A percentile compares a stretch with the other conserved stretches of the same genome.
phyloP scores from a whole-genome alignment of 768 basidiomycete genomes.

The Goffeauzyma gilvescens region DNA sequence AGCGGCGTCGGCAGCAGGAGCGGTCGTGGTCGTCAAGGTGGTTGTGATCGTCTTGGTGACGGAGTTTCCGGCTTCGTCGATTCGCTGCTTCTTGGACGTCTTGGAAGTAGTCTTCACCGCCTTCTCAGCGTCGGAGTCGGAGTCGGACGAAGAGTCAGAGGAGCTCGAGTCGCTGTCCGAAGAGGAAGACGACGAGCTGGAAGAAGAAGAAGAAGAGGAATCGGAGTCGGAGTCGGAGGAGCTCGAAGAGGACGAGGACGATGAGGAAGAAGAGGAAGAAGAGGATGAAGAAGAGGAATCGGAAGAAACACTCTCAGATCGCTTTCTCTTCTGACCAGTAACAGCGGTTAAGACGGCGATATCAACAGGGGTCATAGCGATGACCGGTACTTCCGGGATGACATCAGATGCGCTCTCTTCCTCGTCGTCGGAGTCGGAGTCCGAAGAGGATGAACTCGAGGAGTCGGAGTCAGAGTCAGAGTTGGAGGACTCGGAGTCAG shows the following conservation, averaged over 20 bases:
- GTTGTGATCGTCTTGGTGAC: constrained; percentile 22
- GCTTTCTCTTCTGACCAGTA: constrained; percentile 10
- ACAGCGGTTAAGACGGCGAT: constrained; percentile 3
- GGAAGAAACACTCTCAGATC: constrained; percentile 4
- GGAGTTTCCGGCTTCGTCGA: constrained; percentile 11
- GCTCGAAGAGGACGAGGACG: not conserved
- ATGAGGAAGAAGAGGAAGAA: not conserved
- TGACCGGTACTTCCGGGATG: no score
- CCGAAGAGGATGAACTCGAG: constrained; percentile 8
- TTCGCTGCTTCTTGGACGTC: constrained; percentile 24
- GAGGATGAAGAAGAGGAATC: constrained; percentile 5
- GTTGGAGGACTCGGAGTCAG: no score
- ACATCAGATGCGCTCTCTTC: not conserved
- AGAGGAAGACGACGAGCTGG: not conserved
- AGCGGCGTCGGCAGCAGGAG: constrained; percentile 11
- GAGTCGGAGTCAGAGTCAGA: no score
- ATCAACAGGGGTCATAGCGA: no score
- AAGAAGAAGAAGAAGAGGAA: constrained; percentile 4
- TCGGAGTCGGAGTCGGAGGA: constrained; percentile 1
- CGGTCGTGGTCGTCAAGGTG: constrained; percentile 11
- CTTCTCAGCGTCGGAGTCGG: constrained; percentile 10
- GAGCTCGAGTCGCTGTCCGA: no score
- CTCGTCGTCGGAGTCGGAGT: constrained; percentile 4
- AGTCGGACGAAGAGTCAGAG: constrained; percentile 8
- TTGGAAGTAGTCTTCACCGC: not conserved